A percentile compares a stretch with the other conserved stretches of the same genome.
These are phyloP conservation scores for Aspergillus hortae DNA, from an alignment of 2,329 filamentous ascomycete species.

Conservation along the genomic window DNA sequence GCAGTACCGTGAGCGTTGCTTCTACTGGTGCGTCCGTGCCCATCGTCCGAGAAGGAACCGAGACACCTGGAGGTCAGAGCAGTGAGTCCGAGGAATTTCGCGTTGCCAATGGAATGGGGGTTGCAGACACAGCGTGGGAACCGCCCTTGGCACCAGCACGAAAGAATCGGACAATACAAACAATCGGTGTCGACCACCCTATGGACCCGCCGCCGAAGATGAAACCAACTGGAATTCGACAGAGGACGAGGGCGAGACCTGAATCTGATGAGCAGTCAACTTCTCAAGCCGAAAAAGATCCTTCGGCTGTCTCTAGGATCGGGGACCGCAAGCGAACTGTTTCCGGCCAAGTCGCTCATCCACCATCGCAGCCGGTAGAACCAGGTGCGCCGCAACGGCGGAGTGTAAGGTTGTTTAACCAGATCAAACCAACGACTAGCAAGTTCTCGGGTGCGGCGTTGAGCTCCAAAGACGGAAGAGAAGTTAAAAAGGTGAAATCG, in stretches of 20 bases:
- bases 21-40: constrained; percentile 25
- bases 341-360: constrained; percentile 68
- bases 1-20: constrained; percentile 42
- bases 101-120: constrained; percentile 26
- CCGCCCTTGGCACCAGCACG: constrained; percentile 43
- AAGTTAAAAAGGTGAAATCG: constrained; percentile 80
- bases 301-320: constrained; percentile 31
- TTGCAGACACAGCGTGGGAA: constrained; percentile 36
- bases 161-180: constrained; percentile 54
- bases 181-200: constrained; percentile 47
- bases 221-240: constrained; percentile 50
- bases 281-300: constrained; percentile 29
- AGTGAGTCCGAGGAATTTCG: constrained; percentile 41
- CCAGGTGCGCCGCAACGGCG: constrained; percentile 62
- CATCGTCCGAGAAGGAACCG: constrained; percentile 53
- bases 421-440: constrained; percentile 62
- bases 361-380: constrained; percentile 59
- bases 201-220: constrained; percentile 63
- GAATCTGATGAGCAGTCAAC: constrained; percentile 39
- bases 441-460: constrained; percentile 61
- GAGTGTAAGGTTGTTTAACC: constrained; percentile 69
- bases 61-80: constrained; percentile 58
- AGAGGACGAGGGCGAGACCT: constrained; percentile 37
- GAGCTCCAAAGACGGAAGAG: constrained; percentile 62
- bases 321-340: constrained; percentile 81